phyloP scores from a whole-genome alignment of 306 rosid genomes.

The Medicago lupulina region DNA sequence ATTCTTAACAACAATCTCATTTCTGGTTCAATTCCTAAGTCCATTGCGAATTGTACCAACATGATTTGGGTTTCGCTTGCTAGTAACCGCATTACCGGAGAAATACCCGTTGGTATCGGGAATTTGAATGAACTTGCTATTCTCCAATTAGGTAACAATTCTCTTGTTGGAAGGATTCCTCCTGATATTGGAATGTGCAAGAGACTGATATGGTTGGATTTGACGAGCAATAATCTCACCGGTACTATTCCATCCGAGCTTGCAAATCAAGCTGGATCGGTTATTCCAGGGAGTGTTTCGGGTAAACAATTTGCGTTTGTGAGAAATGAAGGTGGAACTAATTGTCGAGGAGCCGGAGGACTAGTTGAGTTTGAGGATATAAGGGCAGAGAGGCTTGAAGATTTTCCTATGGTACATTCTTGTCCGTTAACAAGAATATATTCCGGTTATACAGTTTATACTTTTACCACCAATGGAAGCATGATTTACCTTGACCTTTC shows the following conservation, averaged over 20 bases:
- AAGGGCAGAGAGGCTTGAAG: constrained; percentile 58
- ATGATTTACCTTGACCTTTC: constrained; percentile 78
- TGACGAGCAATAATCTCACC: constrained; percentile 60
- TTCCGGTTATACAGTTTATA: constrained; percentile 67
- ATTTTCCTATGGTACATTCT: constrained; percentile 66
- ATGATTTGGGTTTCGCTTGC: constrained; percentile 74
- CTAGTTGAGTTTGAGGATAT: constrained; percentile 72
- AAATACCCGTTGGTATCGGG: constrained; percentile 68
- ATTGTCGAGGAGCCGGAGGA: constrained; percentile 85
- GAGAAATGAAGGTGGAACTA: constrained; percentile 81
- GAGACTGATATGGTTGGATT: constrained; percentile 76
- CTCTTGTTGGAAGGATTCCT: constrained; percentile 70
- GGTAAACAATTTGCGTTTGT: constrained; percentile 82
- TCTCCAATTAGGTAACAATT: constrained; percentile 76
- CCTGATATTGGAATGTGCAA: constrained; percentile 66
- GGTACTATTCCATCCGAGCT: constrained; percentile 67
- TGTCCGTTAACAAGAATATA: constrained; percentile 74
- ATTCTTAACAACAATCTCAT: constrained; percentile 69
- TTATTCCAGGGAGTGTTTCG: constrained; percentile 64
- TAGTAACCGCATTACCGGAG: constrained; percentile 61
- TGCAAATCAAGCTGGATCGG: constrained; percentile 66
- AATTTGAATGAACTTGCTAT: constrained; percentile 60
- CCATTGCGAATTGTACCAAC: constrained; percentile 67
- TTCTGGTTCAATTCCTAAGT: constrained; percentile 63
- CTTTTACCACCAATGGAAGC: constrained; percentile 61